These are phyloP conservation scores for Coprinopsis strossmayeri DNA, from an alignment of 768 basidiomycete genomes.

Conservation along the genomic window DNA sequence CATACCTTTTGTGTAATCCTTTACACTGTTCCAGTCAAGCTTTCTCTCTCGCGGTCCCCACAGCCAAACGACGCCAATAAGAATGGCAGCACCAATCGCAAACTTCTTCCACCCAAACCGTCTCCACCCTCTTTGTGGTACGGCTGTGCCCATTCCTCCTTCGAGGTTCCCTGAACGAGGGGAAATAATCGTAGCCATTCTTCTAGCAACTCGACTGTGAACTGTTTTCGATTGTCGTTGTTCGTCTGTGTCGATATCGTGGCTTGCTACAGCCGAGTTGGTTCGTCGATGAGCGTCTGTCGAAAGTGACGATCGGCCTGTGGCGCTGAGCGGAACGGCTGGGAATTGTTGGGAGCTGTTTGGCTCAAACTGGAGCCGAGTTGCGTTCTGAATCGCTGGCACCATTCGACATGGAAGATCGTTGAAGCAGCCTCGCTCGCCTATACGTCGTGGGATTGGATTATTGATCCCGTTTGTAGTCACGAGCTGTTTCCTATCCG, in stretches of 20 bases:
- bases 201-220: background rate
- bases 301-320: slow-evolving; percentile 1
- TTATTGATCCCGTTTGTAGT: too few relatives aligned
- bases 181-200: slow-evolving; percentile 16
- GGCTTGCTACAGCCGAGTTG: background rate
- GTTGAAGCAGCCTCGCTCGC: too few relatives aligned
- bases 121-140: slow-evolving; percentile 7
- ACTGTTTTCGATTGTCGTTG: background rate
- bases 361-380: too few relatives aligned
- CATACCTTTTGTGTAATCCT: slow-evolving; percentile 15
- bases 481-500: too few relatives aligned
- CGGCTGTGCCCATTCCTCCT: slow-evolving; percentile 24
- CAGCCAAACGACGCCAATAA: slow-evolving; percentile 60
- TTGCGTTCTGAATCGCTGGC: background rate
- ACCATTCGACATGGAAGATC: too few relatives aligned
- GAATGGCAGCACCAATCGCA: slow-evolving; percentile 46
- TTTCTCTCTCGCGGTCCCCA: slow-evolving; percentile 45
- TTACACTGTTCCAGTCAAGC: slow-evolving; percentile 13
- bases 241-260: background rate
- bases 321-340: slow-evolving; percentile 5
- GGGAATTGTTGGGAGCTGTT: too few relatives aligned
- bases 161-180: slow-evolving; percentile 46
- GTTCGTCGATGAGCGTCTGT: background rate
- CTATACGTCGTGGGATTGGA: too few relatives aligned
- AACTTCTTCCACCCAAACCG: slow-evolving; percentile 62